A percentile compares a stretch with the other conserved stretches of the same genome.
Evolutionary conservation across 306 rosid genomes (phyloP).

Genomic region (Fragaria iinumae): DNA sequence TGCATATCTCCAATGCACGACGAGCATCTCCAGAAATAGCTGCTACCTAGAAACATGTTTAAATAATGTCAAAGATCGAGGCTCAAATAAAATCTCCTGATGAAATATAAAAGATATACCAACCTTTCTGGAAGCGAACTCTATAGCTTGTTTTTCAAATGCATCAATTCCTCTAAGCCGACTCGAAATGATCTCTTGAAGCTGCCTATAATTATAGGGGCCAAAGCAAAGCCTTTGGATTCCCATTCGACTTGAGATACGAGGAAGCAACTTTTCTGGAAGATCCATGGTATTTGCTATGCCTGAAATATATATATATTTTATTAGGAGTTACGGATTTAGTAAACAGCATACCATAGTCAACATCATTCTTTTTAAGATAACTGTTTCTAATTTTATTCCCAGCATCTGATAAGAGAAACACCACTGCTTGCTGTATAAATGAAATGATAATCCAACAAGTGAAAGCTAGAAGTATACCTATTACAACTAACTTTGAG

Average conservation of each 20-base stretch:
- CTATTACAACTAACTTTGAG: conserved; percentile 85
- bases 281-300: conserved; percentile 99
- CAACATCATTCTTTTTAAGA: conserved; percentile 8
- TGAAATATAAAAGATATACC: background rate
- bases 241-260: conserved; percentile 98
- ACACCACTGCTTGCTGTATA: background rate
- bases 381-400: background rate
- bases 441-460: background rate
- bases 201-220: conserved; percentile 88
- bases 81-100: background rate
- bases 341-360: conserved; percentile 23
- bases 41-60: conserved; percentile 66
- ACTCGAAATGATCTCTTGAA: conserved; percentile 85
- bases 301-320: conserved; percentile 50
- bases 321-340: conserved; percentile 20
- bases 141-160: conserved; percentile 49
- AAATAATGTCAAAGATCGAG: conserved; percentile 18
- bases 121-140: conserved; percentile 23
- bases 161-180: conserved; percentile 85
- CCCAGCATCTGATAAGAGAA: background rate
- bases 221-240: conserved; percentile 95
- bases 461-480: conserved; percentile 31
- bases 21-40: conserved; percentile 98
- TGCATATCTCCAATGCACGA: conserved; percentile 89
- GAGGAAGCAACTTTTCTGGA: conserved; percentile 98